phyloP scores from a whole-genome alignment of 164 flowering plant species.

The grape (Vitis vinifera) region DNA sequence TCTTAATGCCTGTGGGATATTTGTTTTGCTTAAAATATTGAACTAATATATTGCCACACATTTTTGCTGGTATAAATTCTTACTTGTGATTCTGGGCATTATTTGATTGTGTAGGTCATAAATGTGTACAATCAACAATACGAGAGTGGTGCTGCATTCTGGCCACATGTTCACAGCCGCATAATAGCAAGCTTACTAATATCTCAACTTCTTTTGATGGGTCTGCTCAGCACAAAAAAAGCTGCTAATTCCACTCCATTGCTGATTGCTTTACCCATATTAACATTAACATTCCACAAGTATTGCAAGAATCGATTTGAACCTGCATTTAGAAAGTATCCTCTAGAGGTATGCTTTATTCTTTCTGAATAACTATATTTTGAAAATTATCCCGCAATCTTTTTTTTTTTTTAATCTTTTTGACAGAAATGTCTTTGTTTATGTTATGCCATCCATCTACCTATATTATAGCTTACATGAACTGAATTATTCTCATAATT shows the following conservation, averaged over 20 bases:
- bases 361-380: not conserved
- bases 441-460: too few species aligned
- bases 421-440: too few species aligned
- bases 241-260: constrained; percentile 93
- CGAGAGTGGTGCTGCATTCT: constrained; percentile 92
- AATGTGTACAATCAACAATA: constrained; percentile 90
- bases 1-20: not conserved
- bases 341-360: constrained; percentile 69
- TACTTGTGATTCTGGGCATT: not conserved
- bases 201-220: constrained; percentile 84
- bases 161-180: constrained; percentile 96
- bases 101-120: constrained; percentile 58
- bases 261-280: constrained; percentile 66
- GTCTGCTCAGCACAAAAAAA: constrained; percentile 84
- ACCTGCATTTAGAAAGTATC: constrained; percentile 88
- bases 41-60: not conserved
- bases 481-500: too few species aligned
- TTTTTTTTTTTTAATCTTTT: not conserved
- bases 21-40: not conserved
- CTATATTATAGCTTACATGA: too few species aligned
- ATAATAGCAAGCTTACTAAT: constrained; percentile 81
- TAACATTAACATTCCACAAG: constrained; percentile 77
- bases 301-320: constrained; percentile 93
- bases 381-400: not conserved
- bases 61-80: not conserved